These are phyloP conservation scores for Spathaspora sp. DNA, from an alignment of 1,139 yeast genomes.

Conservation along the genomic window DNA sequence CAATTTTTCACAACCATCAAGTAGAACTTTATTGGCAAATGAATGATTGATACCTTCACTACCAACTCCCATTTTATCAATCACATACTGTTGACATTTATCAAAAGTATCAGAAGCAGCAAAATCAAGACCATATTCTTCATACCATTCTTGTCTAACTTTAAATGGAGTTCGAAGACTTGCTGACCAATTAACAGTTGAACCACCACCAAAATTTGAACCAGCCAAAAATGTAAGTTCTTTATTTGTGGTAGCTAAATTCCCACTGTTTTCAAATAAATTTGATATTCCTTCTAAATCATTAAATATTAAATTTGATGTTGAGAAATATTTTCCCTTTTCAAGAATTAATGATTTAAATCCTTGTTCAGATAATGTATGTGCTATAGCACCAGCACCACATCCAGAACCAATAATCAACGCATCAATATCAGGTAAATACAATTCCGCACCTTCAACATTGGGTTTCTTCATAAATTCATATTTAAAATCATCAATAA, in stretches of 20 bases:
- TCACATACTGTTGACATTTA: conserved; percentile 48
- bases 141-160: conserved; percentile 57
- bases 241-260: conserved; percentile 33
- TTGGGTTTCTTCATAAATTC: conserved; percentile 33
- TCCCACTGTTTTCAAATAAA: conserved; percentile 46
- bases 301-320: conserved; percentile 34
- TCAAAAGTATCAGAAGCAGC: conserved; percentile 46
- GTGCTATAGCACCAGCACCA: conserved; percentile 60
- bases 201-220: conserved; percentile 59
- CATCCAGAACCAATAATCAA: conserved; percentile 57
- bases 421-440: conserved; percentile 42
- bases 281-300: conserved; percentile 38
- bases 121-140: conserved; percentile 48
- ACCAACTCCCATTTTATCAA: conserved; percentile 53
- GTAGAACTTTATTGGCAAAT: conserved; percentile 41
- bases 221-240: conserved; percentile 50
- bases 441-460: conserved; percentile 32
- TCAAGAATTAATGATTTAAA: conserved; percentile 49
- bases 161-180: conserved; percentile 52
- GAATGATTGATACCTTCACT: conserved; percentile 48
- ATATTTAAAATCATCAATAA: conserved; percentile 27
- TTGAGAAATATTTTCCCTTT: conserved; percentile 48
- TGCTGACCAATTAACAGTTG: conserved; percentile 66
- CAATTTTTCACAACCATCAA: conserved; percentile 47
- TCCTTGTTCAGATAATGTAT: conserved; percentile 47